Conservation (phyloP, 768 basidiomycete genomes). For the Pleurotus giganteus region DNA sequence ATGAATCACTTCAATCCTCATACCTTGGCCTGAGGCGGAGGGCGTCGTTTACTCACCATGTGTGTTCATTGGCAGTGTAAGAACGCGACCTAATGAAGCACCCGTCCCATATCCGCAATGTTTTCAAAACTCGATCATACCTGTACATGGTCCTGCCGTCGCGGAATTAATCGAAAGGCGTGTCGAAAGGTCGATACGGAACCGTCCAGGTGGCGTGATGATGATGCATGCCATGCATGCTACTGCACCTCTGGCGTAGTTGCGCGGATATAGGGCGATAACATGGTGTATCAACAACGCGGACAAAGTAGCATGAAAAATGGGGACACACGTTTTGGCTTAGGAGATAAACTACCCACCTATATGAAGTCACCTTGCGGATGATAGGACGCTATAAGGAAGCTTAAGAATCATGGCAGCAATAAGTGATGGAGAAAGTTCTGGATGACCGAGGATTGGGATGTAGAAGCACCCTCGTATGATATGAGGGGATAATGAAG, state of each 20-base stretch:
- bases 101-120: constrained; percentile 70
- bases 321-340: constrained; percentile 1
- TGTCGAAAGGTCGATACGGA: constrained; percentile 21
- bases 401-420: constrained; percentile 10
- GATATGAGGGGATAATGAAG: not conserved
- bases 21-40: not conserved
- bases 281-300: constrained; percentile 1
- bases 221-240: not conserved
- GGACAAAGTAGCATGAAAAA: not conserved
- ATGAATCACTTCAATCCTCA: not conserved
- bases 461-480: constrained; percentile 4
- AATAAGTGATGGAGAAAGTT: constrained; percentile 9
- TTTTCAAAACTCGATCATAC: constrained; percentile 79
- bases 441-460: constrained; percentile 9
- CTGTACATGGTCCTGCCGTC: constrained; percentile 63
- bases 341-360: constrained; percentile 5
- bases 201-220: not conserved
- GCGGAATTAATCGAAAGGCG: constrained; percentile 73
- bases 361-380: constrained; percentile 9
- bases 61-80: constrained; percentile 23
- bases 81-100: constrained; percentile 43
- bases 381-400: constrained; percentile 10
- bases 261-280: constrained; percentile 9
- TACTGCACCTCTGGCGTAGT: not conserved
- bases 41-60: not conserved